Base-by-base conservation (phyloP, 192 early-diverging fungal species). In the Neocallimastix lanati region DNA sequence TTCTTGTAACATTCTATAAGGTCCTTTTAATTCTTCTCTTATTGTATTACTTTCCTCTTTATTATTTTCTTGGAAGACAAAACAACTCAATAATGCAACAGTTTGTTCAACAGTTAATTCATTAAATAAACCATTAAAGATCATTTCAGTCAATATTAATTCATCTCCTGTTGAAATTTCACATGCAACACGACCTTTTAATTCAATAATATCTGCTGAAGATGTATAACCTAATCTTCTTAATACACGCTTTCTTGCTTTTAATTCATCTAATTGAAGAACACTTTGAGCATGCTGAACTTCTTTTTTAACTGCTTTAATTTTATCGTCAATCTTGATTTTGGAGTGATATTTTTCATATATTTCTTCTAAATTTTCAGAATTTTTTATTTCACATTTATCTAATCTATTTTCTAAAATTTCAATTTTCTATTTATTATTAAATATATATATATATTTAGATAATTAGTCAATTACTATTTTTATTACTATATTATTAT, bases 141-240 rank as follows among this genome's bases (percentile, higher is more conserved):
- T 93, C 91, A 99, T 92, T 88, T 99, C 97, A 0, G 96, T 97
- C 81, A 99, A 87, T 79, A 98, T 81, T 76, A 99, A 85, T 85
- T 97, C 96, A 85, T 98, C 96, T 15, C 96, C 97, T 14, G 93
- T 88, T 18, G 92, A 93, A 77, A 99, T 94, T 86, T 99, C 96
- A 82, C 97, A 99, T 6, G 97, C 97, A 11, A 99, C 97, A 28
- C 96, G 92, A 58, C 97, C 97, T 85, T 99, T 99, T 87, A 98
- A 92, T 79, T 96, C 94, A 81, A 99, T 93, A 12, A 97, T 93
- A 83, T 96, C 97, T 27, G 88, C 85, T 0, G 84, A 85, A 13
- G 91, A 92, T 0, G 92, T 95, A 83, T 93, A 98, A 3, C 94
- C 95, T 29, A 99, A 83, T n/a, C 96, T 90, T 50, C 96, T 90